Conservation (phyloP, 2,329 filamentous ascomycete species). For the Hymenoscyphus occultus region DNA sequence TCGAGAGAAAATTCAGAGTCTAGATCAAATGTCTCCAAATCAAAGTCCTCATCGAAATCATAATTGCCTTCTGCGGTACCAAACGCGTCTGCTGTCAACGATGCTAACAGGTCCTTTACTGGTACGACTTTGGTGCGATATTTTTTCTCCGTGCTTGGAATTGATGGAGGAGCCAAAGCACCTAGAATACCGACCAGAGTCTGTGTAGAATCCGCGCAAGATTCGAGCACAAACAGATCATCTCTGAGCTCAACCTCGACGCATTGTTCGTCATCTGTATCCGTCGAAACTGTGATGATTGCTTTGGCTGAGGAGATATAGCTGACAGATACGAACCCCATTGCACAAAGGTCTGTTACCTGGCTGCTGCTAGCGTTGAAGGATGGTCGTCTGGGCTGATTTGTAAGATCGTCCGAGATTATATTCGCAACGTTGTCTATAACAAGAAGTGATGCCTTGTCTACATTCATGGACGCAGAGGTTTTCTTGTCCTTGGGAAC, state of each 20-base stretch:
- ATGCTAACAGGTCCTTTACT: constrained; percentile 82
- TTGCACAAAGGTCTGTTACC: constrained; percentile 54
- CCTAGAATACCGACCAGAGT: constrained; percentile 79
- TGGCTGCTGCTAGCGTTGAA: constrained; percentile 42
- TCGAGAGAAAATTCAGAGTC: constrained; percentile 50
- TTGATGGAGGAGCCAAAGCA: constrained; percentile 77
- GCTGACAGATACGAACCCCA: constrained; percentile 82
- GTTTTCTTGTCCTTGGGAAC: constrained; percentile 65
- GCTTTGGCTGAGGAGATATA: constrained; percentile 80
- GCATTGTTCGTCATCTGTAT: constrained; percentile 58
- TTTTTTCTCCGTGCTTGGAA: constrained; percentile 77
- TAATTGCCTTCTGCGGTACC: constrained; percentile 58
- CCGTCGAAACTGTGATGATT: constrained; percentile 55
- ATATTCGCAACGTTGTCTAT: constrained; percentile 68
- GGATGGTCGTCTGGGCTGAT: constrained; percentile 27
- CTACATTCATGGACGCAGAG: constrained; percentile 63
- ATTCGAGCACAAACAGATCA: constrained; percentile 85
- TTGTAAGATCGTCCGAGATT: constrained; percentile 13
- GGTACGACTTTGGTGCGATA: constrained; percentile 86
- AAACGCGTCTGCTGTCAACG: constrained; percentile 85
- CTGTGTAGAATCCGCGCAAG: constrained; percentile 94
- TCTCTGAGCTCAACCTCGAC: constrained; percentile 81
- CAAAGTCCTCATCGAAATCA: constrained; percentile 63
- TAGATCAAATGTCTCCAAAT: constrained; percentile 41
- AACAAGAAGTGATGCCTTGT: constrained; percentile 78